Evolutionary conservation across 495 filamentous ascomycete species (phyloP).

Genomic region (Neurospora hispaniola): DNA sequence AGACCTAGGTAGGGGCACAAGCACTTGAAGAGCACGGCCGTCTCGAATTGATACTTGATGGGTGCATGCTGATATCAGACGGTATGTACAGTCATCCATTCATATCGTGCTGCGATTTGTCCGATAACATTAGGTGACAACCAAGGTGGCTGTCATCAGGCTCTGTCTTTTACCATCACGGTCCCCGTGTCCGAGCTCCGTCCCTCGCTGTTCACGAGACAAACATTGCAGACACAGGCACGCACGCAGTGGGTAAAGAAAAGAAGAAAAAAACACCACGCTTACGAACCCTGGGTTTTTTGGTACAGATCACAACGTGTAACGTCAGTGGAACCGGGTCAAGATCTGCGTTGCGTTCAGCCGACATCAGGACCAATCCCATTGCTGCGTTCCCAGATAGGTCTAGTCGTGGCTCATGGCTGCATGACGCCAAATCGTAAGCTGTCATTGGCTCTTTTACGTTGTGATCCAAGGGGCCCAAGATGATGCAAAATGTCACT

Average conservation of each 20-base stretch:
- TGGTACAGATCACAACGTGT: not conserved
- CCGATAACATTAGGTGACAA: not conserved
- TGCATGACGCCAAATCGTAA: not conserved
- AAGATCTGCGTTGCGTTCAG: not conserved
- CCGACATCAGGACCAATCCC: not conserved
- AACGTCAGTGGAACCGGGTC: not conserved
- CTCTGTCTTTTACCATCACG: not conserved
- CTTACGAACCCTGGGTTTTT: not conserved
- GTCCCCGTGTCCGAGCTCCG: not conserved
- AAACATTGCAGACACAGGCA: not conserved
- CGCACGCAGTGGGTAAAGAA: not conserved
- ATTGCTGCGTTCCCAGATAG: conserved; percentile 2
- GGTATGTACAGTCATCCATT: not conserved
- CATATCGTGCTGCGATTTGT: not conserved
- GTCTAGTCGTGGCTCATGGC: conserved; percentile 21
- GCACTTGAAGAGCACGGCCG: not conserved
- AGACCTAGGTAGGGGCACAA: not conserved
- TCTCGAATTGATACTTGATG: not conserved
- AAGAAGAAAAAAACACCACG: not conserved
- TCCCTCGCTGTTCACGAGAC: not conserved
- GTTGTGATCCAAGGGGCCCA: conserved; percentile 1
- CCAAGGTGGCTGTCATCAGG: not conserved
- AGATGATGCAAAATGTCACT: not conserved
- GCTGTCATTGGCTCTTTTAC: conserved; percentile 19
- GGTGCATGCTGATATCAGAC: not conserved